Conservation (phyloP, 352 stramenopile species). For the Achlya hypogyna region DNA sequence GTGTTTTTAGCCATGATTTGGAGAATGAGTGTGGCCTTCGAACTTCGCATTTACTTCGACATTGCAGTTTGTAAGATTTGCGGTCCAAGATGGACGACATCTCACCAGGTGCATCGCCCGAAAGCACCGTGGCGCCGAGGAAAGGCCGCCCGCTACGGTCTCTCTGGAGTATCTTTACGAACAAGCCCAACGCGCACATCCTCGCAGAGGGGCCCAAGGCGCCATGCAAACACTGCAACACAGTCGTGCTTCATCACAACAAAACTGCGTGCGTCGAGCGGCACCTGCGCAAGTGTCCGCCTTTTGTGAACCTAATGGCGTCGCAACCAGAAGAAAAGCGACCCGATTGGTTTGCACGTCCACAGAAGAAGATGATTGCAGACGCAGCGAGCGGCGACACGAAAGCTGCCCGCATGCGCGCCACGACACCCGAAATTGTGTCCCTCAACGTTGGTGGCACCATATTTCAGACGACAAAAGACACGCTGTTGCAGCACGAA, state of each 20-base stretch:
- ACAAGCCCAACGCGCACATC: slow-evolving; percentile 15
- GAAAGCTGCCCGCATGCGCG: not conserved
- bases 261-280: slow-evolving; percentile 20
- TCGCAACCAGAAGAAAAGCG: not conserved
- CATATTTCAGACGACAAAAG: slow-evolving; percentile 10
- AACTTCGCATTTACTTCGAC: not conserved
- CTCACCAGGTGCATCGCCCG: not conserved
- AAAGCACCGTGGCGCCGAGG: not conserved
- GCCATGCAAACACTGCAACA: slow-evolving; percentile 15
- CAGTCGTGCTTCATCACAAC: slow-evolving; percentile 16
- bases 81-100: not conserved
- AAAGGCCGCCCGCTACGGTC: slow-evolving; percentile 10
- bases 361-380: not conserved
- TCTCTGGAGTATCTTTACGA: slow-evolving; percentile 13
- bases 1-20: not conserved
- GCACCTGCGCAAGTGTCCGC: slow-evolving; percentile 6
- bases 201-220: not conserved
- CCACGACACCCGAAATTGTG: not conserved
- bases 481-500: slow-evolving; percentile 15
- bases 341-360: slow-evolving; percentile 9
- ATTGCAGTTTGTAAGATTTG: not conserved
- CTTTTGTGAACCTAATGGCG: slow-evolving; percentile 11
- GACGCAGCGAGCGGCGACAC: not conserved
- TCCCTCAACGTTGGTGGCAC: slow-evolving; percentile 18
- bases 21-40: not conserved